Conservation (phyloP, 2,329 filamentous ascomycete genomes). For the Nemania diffusa region DNA sequence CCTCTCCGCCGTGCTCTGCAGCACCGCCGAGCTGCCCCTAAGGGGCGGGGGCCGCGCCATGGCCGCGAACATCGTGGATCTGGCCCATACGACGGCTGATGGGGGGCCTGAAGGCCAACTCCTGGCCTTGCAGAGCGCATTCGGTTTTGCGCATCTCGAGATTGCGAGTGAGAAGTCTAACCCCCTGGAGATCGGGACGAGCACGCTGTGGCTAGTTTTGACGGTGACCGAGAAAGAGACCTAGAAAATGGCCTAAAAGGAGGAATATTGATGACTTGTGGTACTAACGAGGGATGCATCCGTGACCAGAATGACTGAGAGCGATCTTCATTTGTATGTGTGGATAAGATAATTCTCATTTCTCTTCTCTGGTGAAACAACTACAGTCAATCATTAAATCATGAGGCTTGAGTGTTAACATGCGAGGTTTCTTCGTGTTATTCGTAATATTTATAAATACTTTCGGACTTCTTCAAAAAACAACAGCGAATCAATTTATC, state of each 20-base stretch:
- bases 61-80: slow-evolving; percentile 18
- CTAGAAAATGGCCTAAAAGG: background rate
- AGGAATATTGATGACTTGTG: background rate
- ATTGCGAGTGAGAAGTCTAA: background rate
- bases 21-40: slow-evolving; percentile 18
- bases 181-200: slow-evolving; percentile 24
- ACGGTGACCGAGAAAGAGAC: background rate
- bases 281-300: background rate
- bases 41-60: background rate
- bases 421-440: background rate
- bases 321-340: background rate
- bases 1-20: slow-evolving; percentile 37
- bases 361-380: background rate
- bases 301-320: background rate
- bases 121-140: slow-evolving; percentile 17
- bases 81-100: slow-evolving; percentile 8
- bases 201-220: slow-evolving; percentile 35
- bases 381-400: background rate
- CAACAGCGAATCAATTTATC: background rate
- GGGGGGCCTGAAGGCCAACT: slow-evolving; percentile 21
- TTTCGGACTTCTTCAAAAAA: no score
- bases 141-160: slow-evolving; percentile 28
- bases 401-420: background rate
- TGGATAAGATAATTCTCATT: background rate
- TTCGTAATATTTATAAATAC: background rate